Evolutionary conservation across 2,329 filamentous ascomycete species (phyloP), one percentile per base, ranked within the genome.

Genomic region (Exophiala phaeomuriformis): DNA sequence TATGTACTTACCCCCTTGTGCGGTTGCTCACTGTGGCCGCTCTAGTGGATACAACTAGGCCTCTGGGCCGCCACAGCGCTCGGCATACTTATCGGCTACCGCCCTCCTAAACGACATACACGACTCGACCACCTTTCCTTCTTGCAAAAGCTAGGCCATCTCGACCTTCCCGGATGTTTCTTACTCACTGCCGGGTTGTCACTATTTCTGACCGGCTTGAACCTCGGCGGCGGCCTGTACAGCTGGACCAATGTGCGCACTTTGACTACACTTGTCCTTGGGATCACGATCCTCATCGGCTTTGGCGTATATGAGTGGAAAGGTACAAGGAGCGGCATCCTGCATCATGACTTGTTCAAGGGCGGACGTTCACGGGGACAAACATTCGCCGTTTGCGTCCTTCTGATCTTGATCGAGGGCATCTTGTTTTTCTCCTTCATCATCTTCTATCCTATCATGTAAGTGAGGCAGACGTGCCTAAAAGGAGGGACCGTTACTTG

Each of bases 291-390:
- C 12, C 49, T 61, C 9, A 51, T 59, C 30, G 47, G 33, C 3
- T 61, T 61, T 35, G 59, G 57, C 5, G 6, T 57, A n/a, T 61
- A 58, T 8, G 59, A 61, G 41, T 59, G 57, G 57, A 57, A 59
- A 39, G 59, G 53, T 6, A 61, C 59, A 35, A 44, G 41, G 30
- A 55, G 47, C 2, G 59, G 59, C 1, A 59, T 61, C 27, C 43
- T 61, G 35, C 51, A 61, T 28, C 59, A 61, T 41, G 57, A 57
- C 6, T 44, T 61, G 2, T 61, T 61, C 50, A 36, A 41, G 39
- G 54, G 59, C 2, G 54, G 54, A 3, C 51, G 52, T 12, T 44
- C 57, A 8, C 9, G 28, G 31, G 59, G 57, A 8, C 59, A 54
- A 33, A 59, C 57, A 4, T 59, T 61, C 42, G 53, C 59, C 12